Evolutionary conservation across 345 rosid genomes (phyloP).

Genomic region (Dipteronia dyeriana): DNA sequence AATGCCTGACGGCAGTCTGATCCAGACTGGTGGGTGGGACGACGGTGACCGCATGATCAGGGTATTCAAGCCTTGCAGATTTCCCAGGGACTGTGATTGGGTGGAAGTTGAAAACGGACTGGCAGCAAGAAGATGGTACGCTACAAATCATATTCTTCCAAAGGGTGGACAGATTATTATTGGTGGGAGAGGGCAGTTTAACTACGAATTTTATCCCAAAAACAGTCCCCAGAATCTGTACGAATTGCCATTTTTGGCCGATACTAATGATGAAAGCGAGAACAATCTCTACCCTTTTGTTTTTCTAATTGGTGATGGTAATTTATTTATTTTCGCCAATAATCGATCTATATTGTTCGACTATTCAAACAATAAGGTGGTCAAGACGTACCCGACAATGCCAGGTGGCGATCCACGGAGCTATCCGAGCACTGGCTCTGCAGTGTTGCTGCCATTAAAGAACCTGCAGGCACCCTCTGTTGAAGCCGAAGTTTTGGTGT

Average conservation of each 20-base stretch:
- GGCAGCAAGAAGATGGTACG: slow-evolving; percentile 62
- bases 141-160: slow-evolving; percentile 68
- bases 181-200: slow-evolving; percentile 68
- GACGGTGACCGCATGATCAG: too few relatives aligned
- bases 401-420: slow-evolving; percentile 75
- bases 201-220: slow-evolving; percentile 74
- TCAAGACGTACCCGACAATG: slow-evolving; percentile 54
- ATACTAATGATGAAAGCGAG: slow-evolving; percentile 58
- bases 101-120: slow-evolving; percentile 50
- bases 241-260: slow-evolving; percentile 51
- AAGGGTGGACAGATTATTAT: slow-evolving; percentile 62
- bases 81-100: slow-evolving; percentile 54
- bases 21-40: too few relatives aligned
- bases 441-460: slow-evolving; percentile 74
- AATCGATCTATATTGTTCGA: slow-evolving; percentile 68
- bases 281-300: slow-evolving; percentile 85
- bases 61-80: too few relatives aligned
- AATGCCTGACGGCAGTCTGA: too few relatives aligned
- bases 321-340: slow-evolving; percentile 71
- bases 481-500: slow-evolving; percentile 62
- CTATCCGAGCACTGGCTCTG: slow-evolving; percentile 87
- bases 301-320: slow-evolving; percentile 60
- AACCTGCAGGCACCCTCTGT: slow-evolving; percentile 31
- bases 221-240: slow-evolving; percentile 25
- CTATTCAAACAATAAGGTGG: slow-evolving; percentile 44